Base-by-base conservation (phyloP, 1,284 basidiomycete genomes). In the Ceratobasidium sp. region DNA sequence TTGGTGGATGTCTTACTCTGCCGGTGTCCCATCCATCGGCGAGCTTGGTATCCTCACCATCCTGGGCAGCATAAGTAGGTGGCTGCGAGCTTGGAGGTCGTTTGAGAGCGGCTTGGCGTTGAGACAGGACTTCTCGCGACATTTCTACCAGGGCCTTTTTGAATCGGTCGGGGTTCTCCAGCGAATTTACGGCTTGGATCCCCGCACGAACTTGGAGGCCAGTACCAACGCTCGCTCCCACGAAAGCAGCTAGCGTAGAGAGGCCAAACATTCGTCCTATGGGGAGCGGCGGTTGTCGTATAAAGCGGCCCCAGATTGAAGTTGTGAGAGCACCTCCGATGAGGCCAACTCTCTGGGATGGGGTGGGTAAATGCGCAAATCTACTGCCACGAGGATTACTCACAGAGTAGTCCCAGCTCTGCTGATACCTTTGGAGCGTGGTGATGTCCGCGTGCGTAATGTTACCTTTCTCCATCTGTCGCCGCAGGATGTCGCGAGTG, bases 381-480 rank as follows among this genome's bases (percentile, higher is more conserved):
- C 91, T 83, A 83, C 91, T 91, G 48, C 82, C 81, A 77, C 85
- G 81, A 44, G 23, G 90, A 88, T 18, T 87, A 83, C 2, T 89
- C 85, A 82, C 71, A 16, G 71, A 74, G 35, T 74, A 74, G 46
- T 74, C 59, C 71, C 71, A 74, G 33, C 59, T 74, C 55, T 62
- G 44, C 48, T 64, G 55, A 50, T 54, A 75, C 33, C 48, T 57
- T 41, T 55, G 60, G 8, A 75, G 54, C 48, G 62, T 65, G 20
- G 62, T 52, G 50, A 88, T 92, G 85, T 93, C 92, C 67, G 87
- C 86, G 35, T 81, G 82, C 8, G 88, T 86, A 73, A 93, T 84
- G 77, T 86, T 85, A 23, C 89, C 89, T 38, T 86, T 84, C 55
- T 92, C 89, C 60, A 89, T 86, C 81, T 92, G 89, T 60, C 90